Conservation (phyloP, 768 basidiomycete genomes). For the Pleurotus tuoliensis region DNA sequence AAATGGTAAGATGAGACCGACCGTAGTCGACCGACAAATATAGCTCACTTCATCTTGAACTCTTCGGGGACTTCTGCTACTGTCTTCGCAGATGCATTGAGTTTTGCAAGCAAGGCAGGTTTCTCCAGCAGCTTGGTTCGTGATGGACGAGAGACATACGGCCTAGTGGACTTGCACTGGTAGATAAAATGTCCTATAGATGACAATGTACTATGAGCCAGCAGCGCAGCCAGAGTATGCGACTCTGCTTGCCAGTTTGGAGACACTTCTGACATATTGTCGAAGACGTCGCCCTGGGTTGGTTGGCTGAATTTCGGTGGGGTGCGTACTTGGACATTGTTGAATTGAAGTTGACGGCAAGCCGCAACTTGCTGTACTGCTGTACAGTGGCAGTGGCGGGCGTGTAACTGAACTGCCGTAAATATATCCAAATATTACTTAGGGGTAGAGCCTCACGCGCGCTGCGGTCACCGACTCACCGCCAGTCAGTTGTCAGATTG, state of each 20-base stretch:
- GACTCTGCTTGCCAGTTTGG: constrained; percentile 44
- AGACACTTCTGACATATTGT: constrained; percentile 87
- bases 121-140: constrained; percentile 84
- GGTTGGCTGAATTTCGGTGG: constrained; percentile 57
- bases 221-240: not conserved
- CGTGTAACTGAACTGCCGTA: too few relatives aligned
- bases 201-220: not conserved
- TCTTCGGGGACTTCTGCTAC: constrained; percentile 87
- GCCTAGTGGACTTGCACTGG: constrained; percentile 78
- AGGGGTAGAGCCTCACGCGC: too few relatives aligned
- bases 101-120: constrained; percentile 60
- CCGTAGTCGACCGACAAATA: not conserved
- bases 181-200: constrained; percentile 82
- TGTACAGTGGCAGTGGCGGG: too few relatives aligned
- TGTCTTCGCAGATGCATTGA: constrained; percentile 68
- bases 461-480: too few relatives aligned
- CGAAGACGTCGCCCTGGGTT: constrained; percentile 57
- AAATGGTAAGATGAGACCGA: constrained; percentile 4
- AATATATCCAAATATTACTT: too few relatives aligned
- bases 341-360: not conserved
- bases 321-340: constrained; percentile 81
- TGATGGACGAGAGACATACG: constrained; percentile 87
- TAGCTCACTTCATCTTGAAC: constrained; percentile 73
- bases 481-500: too few relatives aligned
- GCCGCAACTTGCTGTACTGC: too few relatives aligned